Base-by-base conservation (phyloP, 75 land plant species). In the Adiantum capillusveneris region DNA sequence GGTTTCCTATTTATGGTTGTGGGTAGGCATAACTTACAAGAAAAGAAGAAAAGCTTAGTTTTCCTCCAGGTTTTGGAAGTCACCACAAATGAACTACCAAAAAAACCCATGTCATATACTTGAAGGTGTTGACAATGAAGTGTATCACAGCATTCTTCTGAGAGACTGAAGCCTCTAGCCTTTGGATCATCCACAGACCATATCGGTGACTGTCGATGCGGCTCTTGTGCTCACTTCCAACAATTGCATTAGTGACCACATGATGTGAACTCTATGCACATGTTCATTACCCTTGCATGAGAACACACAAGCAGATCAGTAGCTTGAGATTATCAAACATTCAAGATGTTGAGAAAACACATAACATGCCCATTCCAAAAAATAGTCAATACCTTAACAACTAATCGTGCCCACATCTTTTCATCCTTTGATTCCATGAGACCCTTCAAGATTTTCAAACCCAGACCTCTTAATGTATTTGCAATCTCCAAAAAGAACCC, bases 401-500 rank as follows among this genome's bases (percentile, higher is more conserved):
- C 63, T 65, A 87, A 87, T 20, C 64, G 79, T 20, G 86, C 91
- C 91, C 91, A 87, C n/a, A 87, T 80, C 65, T 83, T 83, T 36
- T 75, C 72, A 62, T 77, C 60, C 11, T 76, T 75, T 17, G 65
- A 50, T 64, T 87, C 86, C 84, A 87, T 83, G 9, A 78, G 69
- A 25, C 91, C 86, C 73, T 83, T 87, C 68, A 87, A 69, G 58
- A 87, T 87, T 39, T 83, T 80, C 60, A 87, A 65, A 1, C 86
- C 87, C 74, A 87, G 9, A 52, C 91, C 79, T 60, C 77, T 69
- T 29, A 87, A 70, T 11, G 70, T 53, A 25, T 87, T 84, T 58
- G 84, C 91, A 71, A 87, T 87, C 64, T 87, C 91, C 34, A 83
- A 62, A 65, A 87, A 87, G 52, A 83, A 66, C 34, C 79, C 91